phyloP scores from a whole-genome alignment of 1,284 basidiomycete genomes.

The Athelia sp. region DNA sequence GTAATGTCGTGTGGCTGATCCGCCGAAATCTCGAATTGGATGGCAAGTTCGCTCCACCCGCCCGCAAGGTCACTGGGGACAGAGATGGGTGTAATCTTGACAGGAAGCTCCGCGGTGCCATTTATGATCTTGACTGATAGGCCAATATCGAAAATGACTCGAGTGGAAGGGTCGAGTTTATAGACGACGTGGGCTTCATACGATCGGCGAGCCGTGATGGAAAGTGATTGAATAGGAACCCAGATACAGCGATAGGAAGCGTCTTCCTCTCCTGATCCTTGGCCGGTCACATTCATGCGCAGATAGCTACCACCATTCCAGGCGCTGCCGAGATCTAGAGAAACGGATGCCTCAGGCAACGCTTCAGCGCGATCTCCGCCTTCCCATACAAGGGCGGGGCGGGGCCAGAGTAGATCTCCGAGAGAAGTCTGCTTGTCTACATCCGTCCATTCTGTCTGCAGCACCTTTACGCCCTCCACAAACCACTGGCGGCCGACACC shows the following conservation, averaged over 20 bases:
- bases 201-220: constrained; percentile 32
- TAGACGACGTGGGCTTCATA: constrained; percentile 52
- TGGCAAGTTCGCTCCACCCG: constrained; percentile 48
- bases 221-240: constrained; percentile 62
- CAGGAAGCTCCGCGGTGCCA: background rate
- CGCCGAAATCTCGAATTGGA: constrained; percentile 35
- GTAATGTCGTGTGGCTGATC: constrained; percentile 15
- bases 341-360: constrained; percentile 33
- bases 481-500: constrained; percentile 69
- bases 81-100: constrained; percentile 29
- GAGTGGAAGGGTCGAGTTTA: constrained; percentile 32
- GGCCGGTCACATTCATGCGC: constrained; percentile 34
- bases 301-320: constrained; percentile 69
- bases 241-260: constrained; percentile 49
- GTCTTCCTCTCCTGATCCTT: constrained; percentile 35
- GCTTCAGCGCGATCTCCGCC: constrained; percentile 33
- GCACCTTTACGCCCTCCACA: constrained; percentile 50
- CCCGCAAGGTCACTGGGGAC: constrained; percentile 25
- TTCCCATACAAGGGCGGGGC: constrained; percentile 49
- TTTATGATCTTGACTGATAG: constrained; percentile 37
- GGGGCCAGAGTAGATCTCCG: constrained; percentile 66
- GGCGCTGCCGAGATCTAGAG: constrained; percentile 53
- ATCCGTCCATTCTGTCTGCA: constrained; percentile 58
- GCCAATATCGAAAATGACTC: constrained; percentile 44
- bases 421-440: constrained; percentile 63